Conservation (phyloP, 2,329 filamentous ascomycete species). For the Colletotrichum cuscutae region DNA sequence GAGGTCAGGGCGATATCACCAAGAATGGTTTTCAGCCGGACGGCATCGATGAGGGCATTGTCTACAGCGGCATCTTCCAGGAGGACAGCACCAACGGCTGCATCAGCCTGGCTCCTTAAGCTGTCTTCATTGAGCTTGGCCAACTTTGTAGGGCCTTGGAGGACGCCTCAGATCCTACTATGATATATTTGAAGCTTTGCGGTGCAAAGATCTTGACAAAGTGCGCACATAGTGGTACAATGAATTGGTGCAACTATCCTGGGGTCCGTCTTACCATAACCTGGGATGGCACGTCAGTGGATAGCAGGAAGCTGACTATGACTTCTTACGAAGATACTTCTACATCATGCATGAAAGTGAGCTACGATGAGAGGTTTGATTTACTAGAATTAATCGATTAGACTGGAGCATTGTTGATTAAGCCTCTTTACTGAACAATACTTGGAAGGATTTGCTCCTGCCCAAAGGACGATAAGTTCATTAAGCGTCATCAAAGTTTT, state of each 20-base stretch:
- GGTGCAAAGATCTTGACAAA: neutral
- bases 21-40: constrained; percentile 59
- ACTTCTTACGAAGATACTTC: neutral
- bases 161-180: neutral
- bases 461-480: too few relatives aligned
- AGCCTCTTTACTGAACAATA: neutral
- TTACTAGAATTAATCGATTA: neutral
- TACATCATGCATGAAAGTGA: neutral
- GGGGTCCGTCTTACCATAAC: neutral
- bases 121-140: neutral
- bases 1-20: constrained; percentile 52
- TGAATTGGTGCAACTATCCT: neutral
- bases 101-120: constrained; percentile 21
- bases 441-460: too few relatives aligned
- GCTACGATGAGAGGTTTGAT: neutral
- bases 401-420: neutral
- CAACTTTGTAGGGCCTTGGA: neutral
- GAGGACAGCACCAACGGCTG: constrained; percentile 55
- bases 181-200: neutral
- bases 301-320: neutral
- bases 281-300: neutral
- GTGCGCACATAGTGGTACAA: neutral
- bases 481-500: too few relatives aligned
- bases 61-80: constrained; percentile 63
- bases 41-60: constrained; percentile 62